Evolutionary conservation across 1,139 yeast species (phyloP).

Genomic region (Taphrina deformans): DNA sequence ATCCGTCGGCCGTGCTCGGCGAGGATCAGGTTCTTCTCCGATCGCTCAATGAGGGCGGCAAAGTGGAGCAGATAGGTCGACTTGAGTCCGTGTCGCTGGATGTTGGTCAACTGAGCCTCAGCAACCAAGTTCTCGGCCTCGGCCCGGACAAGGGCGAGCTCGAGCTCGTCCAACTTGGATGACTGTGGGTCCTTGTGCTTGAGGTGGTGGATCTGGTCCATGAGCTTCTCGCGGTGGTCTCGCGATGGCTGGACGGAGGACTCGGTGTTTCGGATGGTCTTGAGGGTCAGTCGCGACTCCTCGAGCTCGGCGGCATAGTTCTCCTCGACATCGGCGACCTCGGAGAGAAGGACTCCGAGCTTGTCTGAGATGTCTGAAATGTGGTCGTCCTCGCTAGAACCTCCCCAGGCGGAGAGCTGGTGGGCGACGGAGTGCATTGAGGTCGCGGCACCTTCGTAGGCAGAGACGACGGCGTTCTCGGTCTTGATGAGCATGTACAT

Average conservation of each 20-base stretch:
- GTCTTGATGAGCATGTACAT: conserved; percentile 61
- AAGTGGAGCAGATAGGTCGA: conserved; percentile 82
- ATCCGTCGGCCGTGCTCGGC: conserved; percentile 89
- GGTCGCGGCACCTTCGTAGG: conserved; percentile 72
- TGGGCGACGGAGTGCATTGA: conserved; percentile 82
- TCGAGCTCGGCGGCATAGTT: conserved; percentile 84
- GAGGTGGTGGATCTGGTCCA: conserved; percentile 78
- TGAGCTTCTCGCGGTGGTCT: conserved; percentile 80
- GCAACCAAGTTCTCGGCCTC: conserved; percentile 90
- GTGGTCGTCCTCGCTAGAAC: conserved; percentile 71
- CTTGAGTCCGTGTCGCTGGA: conserved; percentile 82
- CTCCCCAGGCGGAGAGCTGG: conserved; percentile 80
- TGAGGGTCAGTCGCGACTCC: conserved; percentile 78
- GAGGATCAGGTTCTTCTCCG: conserved; percentile 80
- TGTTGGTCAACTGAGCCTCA: conserved; percentile 83
- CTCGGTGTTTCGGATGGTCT: conserved; percentile 79
- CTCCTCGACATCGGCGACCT: conserved; percentile 83
- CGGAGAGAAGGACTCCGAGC: conserved; percentile 77
- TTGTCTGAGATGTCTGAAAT: conserved; percentile 83
- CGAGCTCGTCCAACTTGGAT: conserved; percentile 75
- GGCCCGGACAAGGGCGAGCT: conserved; percentile 85
- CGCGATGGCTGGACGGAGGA: conserved; percentile 84
- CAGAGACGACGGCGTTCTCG: conserved; percentile 78
- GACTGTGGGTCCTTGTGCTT: conserved; percentile 84
- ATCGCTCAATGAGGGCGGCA: conserved; percentile 76